Conservation (phyloP, 2,329 filamentous ascomycete species). For the Phyllosticta citribraziliensis region DNA sequence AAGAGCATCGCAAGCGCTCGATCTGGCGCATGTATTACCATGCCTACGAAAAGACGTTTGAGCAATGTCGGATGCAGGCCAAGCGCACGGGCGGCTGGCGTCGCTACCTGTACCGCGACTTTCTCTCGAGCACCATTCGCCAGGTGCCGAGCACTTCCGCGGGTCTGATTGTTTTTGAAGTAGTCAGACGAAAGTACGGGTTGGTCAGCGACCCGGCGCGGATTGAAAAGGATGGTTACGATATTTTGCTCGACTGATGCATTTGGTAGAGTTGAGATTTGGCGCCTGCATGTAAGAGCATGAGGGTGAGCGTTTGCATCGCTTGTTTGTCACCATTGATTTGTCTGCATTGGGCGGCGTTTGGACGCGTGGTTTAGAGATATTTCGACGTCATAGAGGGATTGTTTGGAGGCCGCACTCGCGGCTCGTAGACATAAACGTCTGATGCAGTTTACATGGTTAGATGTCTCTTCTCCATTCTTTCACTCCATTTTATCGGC, state of each 20-base stretch:
- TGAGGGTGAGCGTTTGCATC: background rate
- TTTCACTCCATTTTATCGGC: no score
- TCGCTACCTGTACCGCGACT: slow-evolving; percentile 60
- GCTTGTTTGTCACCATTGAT: background rate
- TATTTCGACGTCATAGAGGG: no score
- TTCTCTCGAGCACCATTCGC: slow-evolving; percentile 61
- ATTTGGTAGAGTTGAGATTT: background rate
- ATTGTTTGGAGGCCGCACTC: no score
- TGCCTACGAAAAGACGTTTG: slow-evolving; percentile 60
- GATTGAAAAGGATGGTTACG: slow-evolving; percentile 54
- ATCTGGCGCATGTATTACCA: slow-evolving; percentile 56
- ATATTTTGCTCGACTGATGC: slow-evolving; percentile 49
- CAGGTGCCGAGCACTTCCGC: slow-evolving; percentile 71
- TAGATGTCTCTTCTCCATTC: no score
- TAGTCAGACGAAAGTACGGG: slow-evolving; percentile 62
- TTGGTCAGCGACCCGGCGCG: slow-evolving; percentile 19
- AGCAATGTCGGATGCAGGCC: slow-evolving; percentile 50
- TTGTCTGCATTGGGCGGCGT: background rate
- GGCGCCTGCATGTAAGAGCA: background rate
- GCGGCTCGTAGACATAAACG: no score
- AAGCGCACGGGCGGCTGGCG: slow-evolving; percentile 47
- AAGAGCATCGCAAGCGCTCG: slow-evolving; percentile 32
- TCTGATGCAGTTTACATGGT: no score
- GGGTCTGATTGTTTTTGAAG: slow-evolving; percentile 68
- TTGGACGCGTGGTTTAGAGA: background rate